phyloP scores from a whole-genome alignment of 2,329 filamentous ascomycete species.

The Pseudocercospora fuligena region DNA sequence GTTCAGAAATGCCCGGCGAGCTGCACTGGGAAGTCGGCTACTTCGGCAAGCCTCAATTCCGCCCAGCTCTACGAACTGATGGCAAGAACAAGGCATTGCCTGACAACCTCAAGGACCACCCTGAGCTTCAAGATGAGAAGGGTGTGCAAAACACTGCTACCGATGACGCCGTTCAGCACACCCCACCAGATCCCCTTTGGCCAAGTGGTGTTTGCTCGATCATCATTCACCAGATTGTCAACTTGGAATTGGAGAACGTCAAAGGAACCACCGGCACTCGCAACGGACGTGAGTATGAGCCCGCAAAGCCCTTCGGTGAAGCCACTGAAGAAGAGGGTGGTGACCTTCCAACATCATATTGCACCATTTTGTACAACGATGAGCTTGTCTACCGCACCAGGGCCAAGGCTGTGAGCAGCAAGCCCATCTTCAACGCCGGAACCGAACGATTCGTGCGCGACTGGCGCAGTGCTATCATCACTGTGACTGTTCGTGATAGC shows the following conservation, averaged over 20 bases:
- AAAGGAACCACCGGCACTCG: constrained; percentile 81
- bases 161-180: constrained; percentile 85
- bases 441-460: constrained; percentile 92
- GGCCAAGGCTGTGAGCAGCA: constrained; percentile 88
- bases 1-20: constrained; percentile 87
- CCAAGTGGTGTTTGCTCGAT: constrained; percentile 87
- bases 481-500: constrained; percentile 84
- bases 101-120: constrained; percentile 71
- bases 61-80: constrained; percentile 81
- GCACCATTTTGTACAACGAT: constrained; percentile 88
- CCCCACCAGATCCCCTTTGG: constrained; percentile 94
- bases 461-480: constrained; percentile 86
- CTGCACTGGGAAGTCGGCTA: constrained; percentile 96
- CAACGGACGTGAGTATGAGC: constrained; percentile 86
- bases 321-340: constrained; percentile 82
- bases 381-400: constrained; percentile 92
- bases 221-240: constrained; percentile 92
- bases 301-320: constrained; percentile 82
- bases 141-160: constrained; percentile 72
- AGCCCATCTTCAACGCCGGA: constrained; percentile 96
- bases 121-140: constrained; percentile 85
- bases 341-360: constrained; percentile 86
- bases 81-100: constrained; percentile 82
- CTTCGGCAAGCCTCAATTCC: constrained; percentile 88
- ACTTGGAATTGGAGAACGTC: constrained; percentile 87